Percentiles rank a stretch among this genome's conserved stretches.
These are phyloP conservation scores for Aureobasidium leucospermi DNA, from an alignment of 2,329 filamentous ascomycete species.

Conservation along the genomic window DNA sequence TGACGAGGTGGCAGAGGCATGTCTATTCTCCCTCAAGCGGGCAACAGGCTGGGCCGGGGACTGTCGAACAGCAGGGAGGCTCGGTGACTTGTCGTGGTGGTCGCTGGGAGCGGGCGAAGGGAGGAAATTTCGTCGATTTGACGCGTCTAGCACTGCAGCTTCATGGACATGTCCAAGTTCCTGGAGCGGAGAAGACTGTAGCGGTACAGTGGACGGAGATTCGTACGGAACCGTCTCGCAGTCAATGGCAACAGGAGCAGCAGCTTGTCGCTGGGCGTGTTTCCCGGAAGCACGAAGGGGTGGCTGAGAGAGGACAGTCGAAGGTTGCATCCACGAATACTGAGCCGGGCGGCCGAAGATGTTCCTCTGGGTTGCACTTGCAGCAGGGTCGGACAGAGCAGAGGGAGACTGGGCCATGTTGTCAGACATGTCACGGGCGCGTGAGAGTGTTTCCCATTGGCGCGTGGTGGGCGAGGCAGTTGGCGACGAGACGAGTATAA, in stretches of 20 bases:
- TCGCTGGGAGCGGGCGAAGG: constrained; percentile 14
- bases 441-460: not conserved
- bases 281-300: not conserved
- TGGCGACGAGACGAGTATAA: not conserved
- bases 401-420: not conserved
- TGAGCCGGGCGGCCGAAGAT: not conserved
- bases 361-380: not conserved
- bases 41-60: not conserved
- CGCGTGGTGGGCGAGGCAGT: not conserved
- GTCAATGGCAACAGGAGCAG: not conserved
- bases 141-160: not conserved
- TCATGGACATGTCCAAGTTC: not conserved
- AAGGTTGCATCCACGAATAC: constrained; percentile 8
- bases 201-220: not conserved
- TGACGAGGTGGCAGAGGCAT: not conserved
- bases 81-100: constrained; percentile 1
- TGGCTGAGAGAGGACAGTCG: not conserved
- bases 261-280: not conserved
- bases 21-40: not conserved
- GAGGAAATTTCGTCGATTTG: not conserved
- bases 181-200: not conserved
- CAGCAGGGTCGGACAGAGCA: not conserved
- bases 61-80: not conserved
- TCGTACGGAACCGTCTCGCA: not conserved
- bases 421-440: not conserved